A percentile compares a stretch with the other conserved stretches of the same genome.
These are phyloP conservation scores for Ganoderma sinense DNA, from an alignment of 1,284 basidiomycete species.

Conservation along the genomic window DNA sequence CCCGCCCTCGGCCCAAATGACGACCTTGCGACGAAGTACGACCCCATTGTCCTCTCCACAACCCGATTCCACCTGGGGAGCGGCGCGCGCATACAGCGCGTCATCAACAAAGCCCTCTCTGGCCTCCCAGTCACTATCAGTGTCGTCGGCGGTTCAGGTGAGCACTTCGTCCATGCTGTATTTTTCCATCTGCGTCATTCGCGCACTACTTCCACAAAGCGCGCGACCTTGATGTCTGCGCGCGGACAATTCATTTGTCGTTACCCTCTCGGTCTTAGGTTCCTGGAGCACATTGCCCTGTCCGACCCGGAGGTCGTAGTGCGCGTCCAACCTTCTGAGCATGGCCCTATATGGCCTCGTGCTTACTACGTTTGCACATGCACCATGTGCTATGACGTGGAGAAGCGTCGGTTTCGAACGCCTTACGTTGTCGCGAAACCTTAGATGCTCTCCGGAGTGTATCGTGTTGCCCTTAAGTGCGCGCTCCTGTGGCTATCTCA, in stretches of 20 bases:
- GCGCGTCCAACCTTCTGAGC: conserved; percentile 6
- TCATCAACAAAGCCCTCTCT: conserved; percentile 85
- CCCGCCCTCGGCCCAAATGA: conserved; percentile 88
- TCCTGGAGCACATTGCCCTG: conserved; percentile 8
- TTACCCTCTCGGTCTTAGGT: neutral
- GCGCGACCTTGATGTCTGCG: neutral
- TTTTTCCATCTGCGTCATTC: neutral
- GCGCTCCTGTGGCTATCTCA: conserved; percentile 1
- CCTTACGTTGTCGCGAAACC: conserved; percentile 3
- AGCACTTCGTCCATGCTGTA: conserved; percentile 40
- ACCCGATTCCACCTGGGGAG: conserved; percentile 84
- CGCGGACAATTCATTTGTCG: neutral
- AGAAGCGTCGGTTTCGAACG: conserved; percentile 2
- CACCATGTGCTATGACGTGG: conserved; percentile 13
- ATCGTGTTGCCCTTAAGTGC: neutral
- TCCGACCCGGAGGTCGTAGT: conserved; percentile 15
- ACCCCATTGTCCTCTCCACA: conserved; percentile 77
- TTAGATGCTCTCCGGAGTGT: neutral
- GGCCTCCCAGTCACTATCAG: conserved; percentile 92
- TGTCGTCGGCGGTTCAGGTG: conserved; percentile 89
- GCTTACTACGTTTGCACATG: conserved; percentile 11
- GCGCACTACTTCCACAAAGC: conserved; percentile 1
- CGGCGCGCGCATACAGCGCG: conserved; percentile 83
- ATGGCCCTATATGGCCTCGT: conserved; percentile 8
- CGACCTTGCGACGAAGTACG: conserved; percentile 79